Evolutionary conservation across 2,329 filamentous ascomycete species (phyloP).

Genomic region (Stemphylium lycopersici): DNA sequence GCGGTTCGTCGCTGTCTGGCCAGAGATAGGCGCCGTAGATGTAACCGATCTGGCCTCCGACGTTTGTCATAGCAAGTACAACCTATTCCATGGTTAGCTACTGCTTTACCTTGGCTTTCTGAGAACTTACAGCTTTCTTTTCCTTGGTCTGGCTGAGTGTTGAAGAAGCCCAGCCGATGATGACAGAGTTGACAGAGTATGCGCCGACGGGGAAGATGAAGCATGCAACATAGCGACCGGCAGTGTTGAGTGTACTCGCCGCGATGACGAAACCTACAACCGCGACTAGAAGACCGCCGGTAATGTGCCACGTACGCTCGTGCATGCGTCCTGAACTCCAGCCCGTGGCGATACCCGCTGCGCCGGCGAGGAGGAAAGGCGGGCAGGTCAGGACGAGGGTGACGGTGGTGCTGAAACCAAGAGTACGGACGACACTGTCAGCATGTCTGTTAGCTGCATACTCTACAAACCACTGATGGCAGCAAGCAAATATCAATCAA

Average conservation of each 20-base stretch:
- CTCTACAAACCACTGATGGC: no score
- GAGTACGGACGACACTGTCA: slow-evolving; percentile 42
- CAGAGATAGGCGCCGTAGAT: slow-evolving; percentile 39
- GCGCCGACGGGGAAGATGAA: slow-evolving; percentile 42
- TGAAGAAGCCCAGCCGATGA: slow-evolving; percentile 39
- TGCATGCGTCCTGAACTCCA: slow-evolving; percentile 59
- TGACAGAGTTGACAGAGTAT: slow-evolving; percentile 40
- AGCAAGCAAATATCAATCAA: no score
- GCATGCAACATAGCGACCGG: slow-evolving; percentile 36
- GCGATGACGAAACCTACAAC: slow-evolving; percentile 52
- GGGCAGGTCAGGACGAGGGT: slow-evolving; percentile 52
- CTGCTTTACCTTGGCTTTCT: no score
- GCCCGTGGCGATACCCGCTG: slow-evolving; percentile 54
- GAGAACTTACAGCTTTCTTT: slow-evolving; percentile 32
- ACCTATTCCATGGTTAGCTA: slow-evolving; percentile 19
- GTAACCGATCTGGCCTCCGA: slow-evolving; percentile 37
- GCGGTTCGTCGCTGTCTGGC: slow-evolving; percentile 31
- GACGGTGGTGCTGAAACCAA: slow-evolving; percentile 45
- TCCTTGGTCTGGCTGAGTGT: slow-evolving; percentile 39
- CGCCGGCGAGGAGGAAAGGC: slow-evolving; percentile 56
- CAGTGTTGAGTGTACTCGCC: slow-evolving; percentile 35
- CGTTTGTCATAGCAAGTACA: slow-evolving; percentile 40
- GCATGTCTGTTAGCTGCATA: neutral
- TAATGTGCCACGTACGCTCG: slow-evolving; percentile 60
- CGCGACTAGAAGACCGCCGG: slow-evolving; percentile 49